Percentiles rank a stretch among this genome's conserved stretches.
phyloP scores from a whole-genome alignment of 352 stramenopile species.

The Vaucheria bursata region DNA sequence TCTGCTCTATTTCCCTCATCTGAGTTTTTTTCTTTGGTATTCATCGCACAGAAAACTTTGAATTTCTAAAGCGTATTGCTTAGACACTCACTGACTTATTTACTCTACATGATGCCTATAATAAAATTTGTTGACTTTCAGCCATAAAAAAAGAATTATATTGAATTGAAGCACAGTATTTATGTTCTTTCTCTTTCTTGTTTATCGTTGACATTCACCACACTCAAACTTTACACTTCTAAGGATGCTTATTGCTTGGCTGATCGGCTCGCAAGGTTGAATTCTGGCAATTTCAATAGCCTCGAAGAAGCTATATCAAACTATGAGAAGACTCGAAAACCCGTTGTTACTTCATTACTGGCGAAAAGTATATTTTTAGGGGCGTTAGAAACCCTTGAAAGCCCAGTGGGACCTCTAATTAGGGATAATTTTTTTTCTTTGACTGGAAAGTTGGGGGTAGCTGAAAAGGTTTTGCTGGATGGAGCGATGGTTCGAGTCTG shows the following conservation, averaged over 20 bases:
- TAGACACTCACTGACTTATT: too few species aligned
- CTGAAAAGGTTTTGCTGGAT: conserved; percentile 59
- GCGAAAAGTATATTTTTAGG: conserved; percentile 59
- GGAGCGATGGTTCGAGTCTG: conserved; percentile 53
- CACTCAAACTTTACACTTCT: too few species aligned
- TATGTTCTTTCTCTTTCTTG: too few species aligned
- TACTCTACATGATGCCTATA: too few species aligned
- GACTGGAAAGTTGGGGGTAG: conserved; percentile 56
- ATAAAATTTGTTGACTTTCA: too few species aligned
- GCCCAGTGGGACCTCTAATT: conserved; percentile 54
- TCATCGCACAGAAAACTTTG: too few species aligned
- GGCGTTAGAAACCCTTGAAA: conserved; percentile 59
- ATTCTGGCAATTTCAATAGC: conserved; percentile 11
- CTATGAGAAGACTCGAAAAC: conserved; percentile 44
- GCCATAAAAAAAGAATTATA: too few species aligned
- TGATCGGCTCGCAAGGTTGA: conserved; percentile 20
- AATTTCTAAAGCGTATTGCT: too few species aligned
- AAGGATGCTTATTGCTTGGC: conserved; percentile 49
- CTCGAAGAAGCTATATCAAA: conserved; percentile 17
- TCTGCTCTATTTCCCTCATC: too few species aligned
- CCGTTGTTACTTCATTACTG: conserved; percentile 56
- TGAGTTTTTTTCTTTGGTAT: too few species aligned
- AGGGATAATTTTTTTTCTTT: conserved; percentile 58
- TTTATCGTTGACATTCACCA: too few species aligned
- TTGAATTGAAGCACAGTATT: too few species aligned